Evolutionary conservation across 2,329 filamentous ascomycete species (phyloP), one percentile per base, ranked within the genome.

Genomic region (Sphaerulina vaccinii): DNA sequence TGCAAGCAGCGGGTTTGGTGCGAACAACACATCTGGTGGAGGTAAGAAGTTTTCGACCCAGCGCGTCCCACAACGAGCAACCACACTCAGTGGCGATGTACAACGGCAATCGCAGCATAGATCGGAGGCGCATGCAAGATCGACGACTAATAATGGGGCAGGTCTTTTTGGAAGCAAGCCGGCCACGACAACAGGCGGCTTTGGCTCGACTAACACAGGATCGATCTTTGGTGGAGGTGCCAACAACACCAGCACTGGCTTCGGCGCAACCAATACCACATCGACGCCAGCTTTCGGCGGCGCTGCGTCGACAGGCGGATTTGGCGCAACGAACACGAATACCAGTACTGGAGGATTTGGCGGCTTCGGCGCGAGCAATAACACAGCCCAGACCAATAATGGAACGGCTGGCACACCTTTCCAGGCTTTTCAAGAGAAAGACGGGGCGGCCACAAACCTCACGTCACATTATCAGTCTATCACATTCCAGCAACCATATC

Each of bases 391-490:
- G 44, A 76, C 75, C 60, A 77, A 76, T 54, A 81, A 84, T 21
- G 89, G 89, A 52, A 92, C 88, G 8, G 85, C 78, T 11, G 75
- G 67, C 49, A 71, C 79, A 3, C 79, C 84, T 4, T 95, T 92
- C 72, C 73, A 81, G 55, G 76, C 88, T 0, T 79, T 81, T 40
- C 74, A 78, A 16, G 89, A 95, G 73, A 93, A 92, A 69, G 89
- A 95, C 65, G 71, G 75, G 3, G 82, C 79, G 36, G 79, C 65
- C 4, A n/a, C n/a, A n/a, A 77, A 72, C 49, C 73, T 86, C 65
- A 79, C 75, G 45, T 76, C 87, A 65, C 79, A 85, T 3, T 95
- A 87, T 70, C 88, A 93, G 70, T 92, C 84, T 61, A 83, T 95
- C 51, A 75, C 86, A 18, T 90, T 92, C 69, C 85, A 87, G 72